These are phyloP conservation scores for Jackrogersella multiformis DNA, from an alignment of 495 filamentous ascomycete species.

Conservation along the genomic window DNA sequence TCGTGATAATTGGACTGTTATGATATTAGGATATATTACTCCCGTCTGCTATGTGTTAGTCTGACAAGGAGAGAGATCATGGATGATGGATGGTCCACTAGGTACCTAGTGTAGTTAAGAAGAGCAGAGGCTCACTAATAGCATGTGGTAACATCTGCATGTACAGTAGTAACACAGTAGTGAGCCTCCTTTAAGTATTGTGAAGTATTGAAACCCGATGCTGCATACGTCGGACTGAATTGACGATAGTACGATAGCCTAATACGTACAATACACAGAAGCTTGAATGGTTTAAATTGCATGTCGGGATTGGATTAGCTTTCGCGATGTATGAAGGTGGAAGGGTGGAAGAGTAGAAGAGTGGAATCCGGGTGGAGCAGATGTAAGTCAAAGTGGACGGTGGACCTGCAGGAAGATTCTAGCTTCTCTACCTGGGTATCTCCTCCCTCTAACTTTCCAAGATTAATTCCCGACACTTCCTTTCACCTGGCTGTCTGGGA, in stretches of 20 bases:
- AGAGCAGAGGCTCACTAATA: conserved; percentile 11
- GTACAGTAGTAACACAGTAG: no score
- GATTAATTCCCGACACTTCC: no score
- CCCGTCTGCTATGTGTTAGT: not conserved
- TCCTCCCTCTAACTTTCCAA: no score
- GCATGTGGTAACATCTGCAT: no score
- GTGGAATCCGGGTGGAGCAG: not conserved
- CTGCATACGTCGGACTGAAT: conserved; percentile 13
- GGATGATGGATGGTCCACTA: no score
- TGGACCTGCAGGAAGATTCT: conserved; percentile 16
- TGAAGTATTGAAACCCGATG: conserved; percentile 7
- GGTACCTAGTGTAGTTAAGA: no score
- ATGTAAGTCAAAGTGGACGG: conserved; percentile 5
- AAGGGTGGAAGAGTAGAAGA: not conserved
- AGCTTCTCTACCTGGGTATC: not conserved
- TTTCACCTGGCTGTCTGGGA: no score
- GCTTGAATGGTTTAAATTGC: not conserved
- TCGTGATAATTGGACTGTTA: not conserved
- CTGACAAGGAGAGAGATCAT: not conserved
- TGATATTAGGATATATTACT: not conserved
- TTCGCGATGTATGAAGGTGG: conserved; percentile 2
- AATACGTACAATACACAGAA: no score
- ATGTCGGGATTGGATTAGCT: conserved; percentile 7
- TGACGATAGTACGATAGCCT: not conserved
- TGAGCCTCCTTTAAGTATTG: no score